These are phyloP conservation scores for Trichomonas gallinae DNA, from an alignment of 208 protist genomes.

Conservation along the genomic window DNA sequence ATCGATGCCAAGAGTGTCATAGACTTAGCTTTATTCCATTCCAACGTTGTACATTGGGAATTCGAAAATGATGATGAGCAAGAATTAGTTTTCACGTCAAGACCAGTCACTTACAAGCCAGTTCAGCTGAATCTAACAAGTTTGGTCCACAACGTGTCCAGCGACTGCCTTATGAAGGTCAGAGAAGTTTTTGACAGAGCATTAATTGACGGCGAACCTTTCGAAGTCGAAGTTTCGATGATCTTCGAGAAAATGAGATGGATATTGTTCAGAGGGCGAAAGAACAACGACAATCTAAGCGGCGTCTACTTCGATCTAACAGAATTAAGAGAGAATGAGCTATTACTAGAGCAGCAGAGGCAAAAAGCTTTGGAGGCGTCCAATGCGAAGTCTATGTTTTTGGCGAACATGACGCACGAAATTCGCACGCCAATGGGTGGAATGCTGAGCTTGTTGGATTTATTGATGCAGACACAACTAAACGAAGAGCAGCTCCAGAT, in stretches of 20 bases:
- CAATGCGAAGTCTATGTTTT: neutral
- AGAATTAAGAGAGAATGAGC: neutral
- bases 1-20: neutral
- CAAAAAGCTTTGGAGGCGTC: neutral
- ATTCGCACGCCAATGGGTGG: slow-evolving; percentile 29
- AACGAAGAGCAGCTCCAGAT: neutral
- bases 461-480: neutral
- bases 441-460: neutral
- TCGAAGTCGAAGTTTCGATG: neutral
- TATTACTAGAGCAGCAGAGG: neutral
- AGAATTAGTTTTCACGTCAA: neutral
- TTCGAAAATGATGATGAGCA: neutral
- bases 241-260: neutral
- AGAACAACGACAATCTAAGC: neutral
- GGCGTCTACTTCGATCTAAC: neutral
- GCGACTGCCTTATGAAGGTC: neutral
- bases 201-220: neutral
- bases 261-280: neutral
- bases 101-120: neutral
- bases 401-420: slow-evolving; percentile 28
- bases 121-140: neutral
- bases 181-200: neutral
- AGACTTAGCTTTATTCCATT: neutral
- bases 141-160: neutral
- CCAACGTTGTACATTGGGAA: neutral